Conservation (phyloP, 1,284 basidiomycete genomes). For the Cutaneotrichosporon cutaneum region DNA sequence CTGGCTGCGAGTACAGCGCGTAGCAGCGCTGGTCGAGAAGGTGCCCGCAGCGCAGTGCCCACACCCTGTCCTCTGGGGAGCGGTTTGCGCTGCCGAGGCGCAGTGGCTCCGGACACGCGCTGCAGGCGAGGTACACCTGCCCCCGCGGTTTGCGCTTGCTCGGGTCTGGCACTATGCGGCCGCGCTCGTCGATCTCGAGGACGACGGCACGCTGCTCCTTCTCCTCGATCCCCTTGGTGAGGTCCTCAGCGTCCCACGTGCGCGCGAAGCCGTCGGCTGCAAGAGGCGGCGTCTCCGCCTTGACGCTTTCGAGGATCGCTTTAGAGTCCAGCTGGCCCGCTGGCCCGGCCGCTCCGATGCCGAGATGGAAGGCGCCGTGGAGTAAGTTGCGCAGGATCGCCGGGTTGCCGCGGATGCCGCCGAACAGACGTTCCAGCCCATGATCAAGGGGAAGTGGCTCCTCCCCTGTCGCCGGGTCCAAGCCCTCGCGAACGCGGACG, state of each 20-base stretch:
- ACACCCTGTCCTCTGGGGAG: constrained; percentile 41
- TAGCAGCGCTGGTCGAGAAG: constrained; percentile 50
- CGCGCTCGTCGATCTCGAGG: constrained; percentile 34
- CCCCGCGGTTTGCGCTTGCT: constrained; percentile 19
- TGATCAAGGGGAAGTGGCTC: not conserved
- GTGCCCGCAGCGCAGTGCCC: constrained; percentile 51
- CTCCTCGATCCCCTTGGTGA: constrained; percentile 13
- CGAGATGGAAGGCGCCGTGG: not conserved
- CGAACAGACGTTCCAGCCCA: not conserved
- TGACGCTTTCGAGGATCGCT: constrained; percentile 28
- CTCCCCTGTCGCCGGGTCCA: not conserved
- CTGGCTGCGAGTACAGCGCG: constrained; percentile 17
- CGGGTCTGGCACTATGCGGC: constrained; percentile 27
- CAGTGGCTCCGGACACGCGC: constrained; percentile 41
- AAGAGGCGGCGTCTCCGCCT: constrained; percentile 13
- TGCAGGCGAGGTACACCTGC: constrained; percentile 39
- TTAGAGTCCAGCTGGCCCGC: not conserved
- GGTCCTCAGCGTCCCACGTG: constrained; percentile 34
- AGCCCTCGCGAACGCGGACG: not conserved
- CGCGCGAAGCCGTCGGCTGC: constrained; percentile 25
- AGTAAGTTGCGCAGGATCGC: not conserved
- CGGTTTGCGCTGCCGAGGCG: constrained; percentile 38
- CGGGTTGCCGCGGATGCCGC: not conserved
- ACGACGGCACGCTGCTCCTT: constrained; percentile 4
- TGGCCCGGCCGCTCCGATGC: not conserved